These are phyloP conservation scores for Grammothele lineata DNA, from an alignment of 768 basidiomycete species.

Conservation along the genomic window DNA sequence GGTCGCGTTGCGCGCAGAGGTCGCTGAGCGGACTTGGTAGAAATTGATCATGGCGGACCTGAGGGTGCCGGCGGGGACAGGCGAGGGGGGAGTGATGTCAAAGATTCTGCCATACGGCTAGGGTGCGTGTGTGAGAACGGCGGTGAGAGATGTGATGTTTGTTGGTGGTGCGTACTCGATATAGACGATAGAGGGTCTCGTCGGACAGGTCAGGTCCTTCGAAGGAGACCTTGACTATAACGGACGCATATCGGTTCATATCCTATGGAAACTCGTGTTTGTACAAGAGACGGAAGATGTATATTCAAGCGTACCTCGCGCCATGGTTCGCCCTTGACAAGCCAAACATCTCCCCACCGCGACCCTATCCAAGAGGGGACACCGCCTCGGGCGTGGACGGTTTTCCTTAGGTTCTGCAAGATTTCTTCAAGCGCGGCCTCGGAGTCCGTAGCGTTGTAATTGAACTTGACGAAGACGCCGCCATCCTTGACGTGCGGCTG, in stretches of 20 bases:
- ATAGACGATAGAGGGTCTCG: conserved; percentile 70
- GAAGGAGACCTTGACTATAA: conserved; percentile 71
- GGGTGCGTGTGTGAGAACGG: too few species aligned
- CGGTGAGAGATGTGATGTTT: too few species aligned
- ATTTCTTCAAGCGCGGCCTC: conserved; percentile 44
- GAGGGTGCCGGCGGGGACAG: conserved; percentile 58
- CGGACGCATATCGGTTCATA: conserved; percentile 76
- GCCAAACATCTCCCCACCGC: conserved; percentile 52
- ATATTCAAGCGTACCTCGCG: conserved; percentile 55
- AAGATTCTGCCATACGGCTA: conserved; percentile 82
- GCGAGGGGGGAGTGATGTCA: conserved; percentile 56
- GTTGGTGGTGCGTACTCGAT: conserved; percentile 78
- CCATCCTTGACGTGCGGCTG: conserved; percentile 76
- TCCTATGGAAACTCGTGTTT: conserved; percentile 51
- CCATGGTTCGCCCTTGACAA: conserved; percentile 79
- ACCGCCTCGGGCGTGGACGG: conserved; percentile 46
- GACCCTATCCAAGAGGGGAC: conserved; percentile 62
- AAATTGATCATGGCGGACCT: conserved; percentile 53
- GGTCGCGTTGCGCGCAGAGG: conserved; percentile 78
- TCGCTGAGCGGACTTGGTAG: conserved; percentile 59
- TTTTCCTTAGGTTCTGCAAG: conserved; percentile 41
- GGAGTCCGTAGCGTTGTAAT: conserved; percentile 38
- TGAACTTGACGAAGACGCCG: conserved; percentile 78
- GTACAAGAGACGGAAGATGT: too few species aligned
- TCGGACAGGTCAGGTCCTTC: conserved; percentile 87